Evolutionary conservation across 106 monocot genomes (phyloP).

Genomic region (Alisma plantagoaquatica): DNA sequence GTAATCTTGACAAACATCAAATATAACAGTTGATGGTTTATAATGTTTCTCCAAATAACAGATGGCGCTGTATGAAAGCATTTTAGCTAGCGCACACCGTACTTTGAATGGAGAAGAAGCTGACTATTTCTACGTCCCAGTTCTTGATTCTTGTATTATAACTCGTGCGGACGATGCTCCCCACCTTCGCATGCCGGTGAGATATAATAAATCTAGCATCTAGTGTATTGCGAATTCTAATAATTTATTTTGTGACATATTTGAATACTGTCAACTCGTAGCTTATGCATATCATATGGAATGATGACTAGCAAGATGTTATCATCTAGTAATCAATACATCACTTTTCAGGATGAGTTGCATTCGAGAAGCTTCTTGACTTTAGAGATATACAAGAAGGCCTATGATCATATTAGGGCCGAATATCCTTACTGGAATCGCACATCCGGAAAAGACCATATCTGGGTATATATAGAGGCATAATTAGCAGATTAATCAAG

Average conservation of each 20-base stretch:
- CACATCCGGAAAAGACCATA: constrained; percentile 41
- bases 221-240: too few species aligned
- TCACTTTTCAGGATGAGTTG: constrained; percentile 37
- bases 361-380: constrained; percentile 59
- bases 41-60: too few species aligned
- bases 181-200: too few species aligned
- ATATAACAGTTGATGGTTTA: too few species aligned
- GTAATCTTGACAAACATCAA: too few species aligned
- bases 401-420: constrained; percentile 53
- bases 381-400: constrained; percentile 73
- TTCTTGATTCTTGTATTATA: constrained; percentile 85
- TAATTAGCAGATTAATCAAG: neutral
- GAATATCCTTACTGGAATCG: constrained; percentile 4
- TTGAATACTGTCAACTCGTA: too few species aligned
- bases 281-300: too few species aligned
- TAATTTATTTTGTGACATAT: too few species aligned
- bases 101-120: constrained; percentile 95
- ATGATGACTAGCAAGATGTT: too few species aligned
- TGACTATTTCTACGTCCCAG: constrained; percentile 90
- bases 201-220: too few species aligned
- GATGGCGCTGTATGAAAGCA: constrained; percentile 93
- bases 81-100: constrained; percentile 77
- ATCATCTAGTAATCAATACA: too few species aligned
- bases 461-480: constrained; percentile 83
- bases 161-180: constrained; percentile 80